phyloP scores from a whole-genome alignment of 345 rosid species.

The Combretum micranthum region DNA sequence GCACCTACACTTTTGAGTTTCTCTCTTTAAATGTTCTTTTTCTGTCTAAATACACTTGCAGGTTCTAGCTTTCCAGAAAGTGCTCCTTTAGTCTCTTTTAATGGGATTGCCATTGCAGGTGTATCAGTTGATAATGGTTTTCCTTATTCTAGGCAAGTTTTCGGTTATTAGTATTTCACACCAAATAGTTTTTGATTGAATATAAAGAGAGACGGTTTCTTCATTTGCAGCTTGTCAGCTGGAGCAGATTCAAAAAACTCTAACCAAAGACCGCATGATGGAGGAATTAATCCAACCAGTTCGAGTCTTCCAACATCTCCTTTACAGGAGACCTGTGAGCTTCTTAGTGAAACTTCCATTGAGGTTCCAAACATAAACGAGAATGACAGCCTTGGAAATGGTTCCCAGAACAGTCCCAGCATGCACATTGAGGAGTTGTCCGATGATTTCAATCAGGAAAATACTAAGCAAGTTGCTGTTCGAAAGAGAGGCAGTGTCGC shows the following conservation, averaged over 20 bases:
- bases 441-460: slow-evolving; percentile 22
- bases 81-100: too few relatives aligned
- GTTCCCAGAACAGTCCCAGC: slow-evolving; percentile 48
- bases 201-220: slow-evolving; percentile 4
- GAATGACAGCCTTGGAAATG: slow-evolving; percentile 26
- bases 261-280: slow-evolving; percentile 18
- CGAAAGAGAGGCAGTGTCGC: slow-evolving; percentile 13
- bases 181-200: not conserved
- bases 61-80: too few relatives aligned
- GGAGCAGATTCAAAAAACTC: slow-evolving; percentile 28
- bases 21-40: too few relatives aligned
- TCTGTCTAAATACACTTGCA: too few relatives aligned
- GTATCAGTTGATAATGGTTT: too few relatives aligned
- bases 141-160: too few relatives aligned
- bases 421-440: slow-evolving; percentile 36
- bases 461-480: slow-evolving; percentile 15
- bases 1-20: too few relatives aligned
- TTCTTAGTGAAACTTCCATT: slow-evolving; percentile 32
- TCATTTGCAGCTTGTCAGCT: slow-evolving; percentile 33
- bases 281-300: slow-evolving; percentile 16
- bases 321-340: slow-evolving; percentile 20
- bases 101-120: too few relatives aligned
- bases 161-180: too few relatives aligned
- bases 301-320: slow-evolving; percentile 9
- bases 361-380: slow-evolving; percentile 33